phyloP scores from a whole-genome alignment of 2,329 filamentous ascomycete species.

The Fusarium chuoi region DNA sequence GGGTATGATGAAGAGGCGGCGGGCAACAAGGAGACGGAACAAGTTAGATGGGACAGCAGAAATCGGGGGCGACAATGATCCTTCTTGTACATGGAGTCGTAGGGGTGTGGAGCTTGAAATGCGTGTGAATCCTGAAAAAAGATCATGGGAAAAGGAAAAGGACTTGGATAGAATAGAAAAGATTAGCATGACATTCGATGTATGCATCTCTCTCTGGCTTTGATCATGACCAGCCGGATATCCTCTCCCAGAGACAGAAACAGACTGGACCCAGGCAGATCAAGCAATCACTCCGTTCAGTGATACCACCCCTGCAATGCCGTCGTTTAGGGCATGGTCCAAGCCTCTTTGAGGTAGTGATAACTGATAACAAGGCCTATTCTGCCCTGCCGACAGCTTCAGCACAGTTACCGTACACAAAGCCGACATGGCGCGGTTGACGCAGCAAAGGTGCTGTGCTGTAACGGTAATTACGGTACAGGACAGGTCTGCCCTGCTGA shows the following conservation, averaged over 20 bases:
- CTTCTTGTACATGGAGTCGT: slow-evolving; percentile 12
- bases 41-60: slow-evolving; percentile 12
- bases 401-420: slow-evolving; percentile 15
- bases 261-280: neutral
- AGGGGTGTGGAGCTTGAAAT: slow-evolving; percentile 29
- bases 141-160: neutral
- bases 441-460: slow-evolving; percentile 21
- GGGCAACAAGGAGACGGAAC: slow-evolving; percentile 8
- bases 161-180: slow-evolving; percentile 5
- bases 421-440: slow-evolving; percentile 29
- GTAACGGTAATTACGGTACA: slow-evolving; percentile 18
- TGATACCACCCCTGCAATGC: slow-evolving; percentile 19
- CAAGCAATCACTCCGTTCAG: slow-evolving; percentile 21
- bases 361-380: slow-evolving; percentile 30
- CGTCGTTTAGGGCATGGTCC: slow-evolving; percentile 24
- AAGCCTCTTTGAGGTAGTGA: slow-evolving; percentile 30
- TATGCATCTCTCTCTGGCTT: slow-evolving; percentile 28
- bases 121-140: neutral
- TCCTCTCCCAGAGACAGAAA: neutral
- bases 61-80: slow-evolving; percentile 34
- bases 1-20: slow-evolving; percentile 2
- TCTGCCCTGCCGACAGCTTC: slow-evolving; percentile 17
- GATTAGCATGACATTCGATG: slow-evolving; percentile 36
- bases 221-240: slow-evolving; percentile 21
- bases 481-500: slow-evolving; percentile 16